These are phyloP conservation scores for Suaeda aralocaspica DNA, from an alignment of 148 eudicot genomes.

Conservation along the genomic window DNA sequence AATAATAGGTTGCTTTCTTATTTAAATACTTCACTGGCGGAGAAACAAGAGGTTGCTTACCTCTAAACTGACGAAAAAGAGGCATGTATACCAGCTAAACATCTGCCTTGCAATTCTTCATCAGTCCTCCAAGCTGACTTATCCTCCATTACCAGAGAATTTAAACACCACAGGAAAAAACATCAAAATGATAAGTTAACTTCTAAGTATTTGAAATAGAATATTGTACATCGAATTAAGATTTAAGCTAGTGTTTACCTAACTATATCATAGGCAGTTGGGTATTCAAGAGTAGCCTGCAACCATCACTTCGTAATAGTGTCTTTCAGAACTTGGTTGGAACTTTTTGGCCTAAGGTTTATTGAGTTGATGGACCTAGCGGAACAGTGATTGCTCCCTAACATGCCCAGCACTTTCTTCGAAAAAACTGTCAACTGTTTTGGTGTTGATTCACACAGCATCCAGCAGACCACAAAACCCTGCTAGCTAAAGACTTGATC, in stretches of 20 bases:
- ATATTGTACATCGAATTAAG: background rate
- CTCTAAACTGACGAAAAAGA: constrained; percentile 48
- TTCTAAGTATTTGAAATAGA: background rate
- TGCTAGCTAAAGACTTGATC: constrained; percentile 47
- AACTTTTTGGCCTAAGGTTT: constrained; percentile 30
- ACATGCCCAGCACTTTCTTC: constrained; percentile 48
- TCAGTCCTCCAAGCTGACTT: constrained; percentile 74
- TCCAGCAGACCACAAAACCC: constrained; percentile 38
- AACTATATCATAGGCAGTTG: constrained; percentile 80
- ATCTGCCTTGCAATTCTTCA: constrained; percentile 83
- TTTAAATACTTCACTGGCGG: too few species aligned
- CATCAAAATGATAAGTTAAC: too few species aligned
- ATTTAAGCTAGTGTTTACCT: too few species aligned
- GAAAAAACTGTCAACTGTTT: constrained; percentile 53
- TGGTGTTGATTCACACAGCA: constrained; percentile 44
- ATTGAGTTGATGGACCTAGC: constrained; percentile 24
- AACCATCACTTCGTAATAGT: constrained; percentile 48
- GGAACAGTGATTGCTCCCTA: constrained; percentile 46
- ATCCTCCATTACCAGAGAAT: constrained; percentile 58
- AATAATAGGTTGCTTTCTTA: too few species aligned
- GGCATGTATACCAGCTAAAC: constrained; percentile 88
- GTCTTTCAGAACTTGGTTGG: constrained; percentile 43
- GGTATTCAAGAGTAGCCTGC: constrained; percentile 40
- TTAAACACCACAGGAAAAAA: background rate
- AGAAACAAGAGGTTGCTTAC: too few species aligned